Evolutionary conservation across 345 rosid genomes (phyloP).

Genomic region (Noccaea caerulescens): DNA sequence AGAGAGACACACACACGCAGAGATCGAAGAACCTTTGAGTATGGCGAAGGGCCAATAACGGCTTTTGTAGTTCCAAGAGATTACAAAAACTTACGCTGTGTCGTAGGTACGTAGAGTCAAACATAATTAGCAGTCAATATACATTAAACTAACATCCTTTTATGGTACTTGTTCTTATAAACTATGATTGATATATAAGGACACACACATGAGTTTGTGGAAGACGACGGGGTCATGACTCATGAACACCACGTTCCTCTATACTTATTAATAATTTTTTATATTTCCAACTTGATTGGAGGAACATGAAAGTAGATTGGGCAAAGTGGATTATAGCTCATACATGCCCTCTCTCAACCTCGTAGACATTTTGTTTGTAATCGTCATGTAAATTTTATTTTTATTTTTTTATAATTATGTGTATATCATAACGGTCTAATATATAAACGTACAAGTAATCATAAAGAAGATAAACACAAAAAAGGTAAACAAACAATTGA

Average conservation of each 20-base stretch:
- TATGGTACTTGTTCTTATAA: slow-evolving; percentile 3
- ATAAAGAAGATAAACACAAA: too few relatives aligned
- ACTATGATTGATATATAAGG: slow-evolving; percentile 11
- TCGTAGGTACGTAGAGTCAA: slow-evolving; percentile 37
- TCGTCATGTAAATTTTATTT: too few relatives aligned
- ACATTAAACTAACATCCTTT: slow-evolving; percentile 4
- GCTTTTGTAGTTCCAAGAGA: slow-evolving; percentile 44
- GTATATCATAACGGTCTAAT: too few relatives aligned
- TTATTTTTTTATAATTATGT: too few relatives aligned
- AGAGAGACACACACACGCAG: slow-evolving; percentile 1
- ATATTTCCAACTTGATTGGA: slow-evolving; percentile 37
- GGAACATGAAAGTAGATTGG: slow-evolving; percentile 12
- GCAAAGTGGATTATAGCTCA: slow-evolving; percentile 4
- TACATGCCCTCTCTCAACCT: not conserved
- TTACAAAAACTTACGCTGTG: slow-evolving; percentile 29
- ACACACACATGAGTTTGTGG: slow-evolving; percentile 39
- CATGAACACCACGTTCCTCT: slow-evolving; percentile 34
- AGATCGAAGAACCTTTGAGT: slow-evolving; percentile 39
- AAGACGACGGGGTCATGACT: slow-evolving; percentile 39
- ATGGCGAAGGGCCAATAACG: slow-evolving; percentile 39
- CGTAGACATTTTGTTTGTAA: not conserved
- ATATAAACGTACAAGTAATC: too few relatives aligned
- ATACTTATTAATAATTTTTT: not conserved
- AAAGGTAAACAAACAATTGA: not conserved
- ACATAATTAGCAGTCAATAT: slow-evolving; percentile 18